Base-by-base conservation (phyloP, 768 basidiomycete genomes). In the Trametes gibbosa region DNA sequence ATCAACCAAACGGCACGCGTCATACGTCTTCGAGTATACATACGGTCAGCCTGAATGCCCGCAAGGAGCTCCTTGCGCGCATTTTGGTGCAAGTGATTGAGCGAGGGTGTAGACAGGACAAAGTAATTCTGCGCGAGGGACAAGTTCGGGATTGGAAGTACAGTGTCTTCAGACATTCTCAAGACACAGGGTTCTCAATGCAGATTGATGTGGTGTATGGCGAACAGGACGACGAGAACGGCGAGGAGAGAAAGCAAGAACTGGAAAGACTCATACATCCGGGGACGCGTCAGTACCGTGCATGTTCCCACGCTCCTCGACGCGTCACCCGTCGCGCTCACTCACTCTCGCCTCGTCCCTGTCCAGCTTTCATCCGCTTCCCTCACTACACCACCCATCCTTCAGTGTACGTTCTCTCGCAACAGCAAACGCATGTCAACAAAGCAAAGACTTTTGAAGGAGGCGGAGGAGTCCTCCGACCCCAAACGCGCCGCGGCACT, bases 61-160 rank as follows among this genome's bases (percentile, higher is more conserved):
- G 84, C 82, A 59, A 94, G 74, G 41, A 97, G 76, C 2, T 81
- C 76, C 13, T 76, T 77, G 34, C 81, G 78, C 7, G 94, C 90
- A 62, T 83, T 75, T 5, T 84, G 80, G 65, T 94, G 91, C 3
- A 90, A 78, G 48, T 83, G 77, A 0, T 76, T 69, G 37, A 94
- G 79, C 1, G 79, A 75, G 0, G 84, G 79, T 19, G 82, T 83
- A 13, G 84, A 81, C 4, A 98, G 79, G 10, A 83, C 81, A 66
- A 92, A 97, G 13, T 89, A 76, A 68, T 88, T 83, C 66, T 96
- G 89, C 0, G 95, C 81, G 17, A 96, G 81, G 12, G 79, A 76
- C 56, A 95, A 84, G 70, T 97, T 95, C 23, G 95, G 95, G 61
- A 91, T 88, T 0, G 92, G 92, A 39, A 91, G 80, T 2, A 95